Percentiles rank a stretch among this genome's conserved stretches.
Evolutionary conservation across 2,329 filamentous ascomycete species (phyloP).

Genomic region (Trichophyton schoenleinii): DNA sequence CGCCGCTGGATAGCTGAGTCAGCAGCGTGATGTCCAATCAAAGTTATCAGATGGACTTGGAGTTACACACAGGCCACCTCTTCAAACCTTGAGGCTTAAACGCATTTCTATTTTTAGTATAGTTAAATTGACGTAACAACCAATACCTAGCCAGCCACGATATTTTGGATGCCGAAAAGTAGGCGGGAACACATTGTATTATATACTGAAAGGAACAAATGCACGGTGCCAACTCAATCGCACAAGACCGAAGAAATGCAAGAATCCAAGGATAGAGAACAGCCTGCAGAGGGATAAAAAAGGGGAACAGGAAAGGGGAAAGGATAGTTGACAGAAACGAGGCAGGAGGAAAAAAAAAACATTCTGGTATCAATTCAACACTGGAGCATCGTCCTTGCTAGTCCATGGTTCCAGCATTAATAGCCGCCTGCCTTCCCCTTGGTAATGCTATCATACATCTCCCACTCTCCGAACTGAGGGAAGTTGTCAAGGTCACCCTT

Average conservation of each 20-base stretch:
- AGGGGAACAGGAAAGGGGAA: neutral
- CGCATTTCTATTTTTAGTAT: neutral
- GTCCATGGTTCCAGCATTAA: neutral
- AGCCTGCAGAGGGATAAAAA: neutral
- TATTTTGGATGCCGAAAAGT: neutral
- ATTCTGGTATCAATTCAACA: neutral
- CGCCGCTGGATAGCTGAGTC: neutral
- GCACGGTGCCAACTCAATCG: neutral
- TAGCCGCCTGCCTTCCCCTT: slow-evolving; percentile 9
- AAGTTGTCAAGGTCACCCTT: slow-evolving; percentile 1
- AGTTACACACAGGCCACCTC: neutral
- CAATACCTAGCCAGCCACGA: neutral
- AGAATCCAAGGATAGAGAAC: neutral
- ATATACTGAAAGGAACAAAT: neutral
- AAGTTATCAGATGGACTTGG: neutral
- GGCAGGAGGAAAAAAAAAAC: neutral
- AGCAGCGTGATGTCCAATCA: neutral
- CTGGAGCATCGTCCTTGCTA: neutral
- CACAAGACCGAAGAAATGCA: neutral
- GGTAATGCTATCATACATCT: slow-evolving; percentile 6
- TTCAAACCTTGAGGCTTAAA: neutral
- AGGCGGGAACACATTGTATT: neutral
- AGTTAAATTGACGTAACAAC: neutral
- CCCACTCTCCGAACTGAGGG: slow-evolving; percentile 8
- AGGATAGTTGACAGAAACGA: neutral